phyloP scores from a whole-genome alignment of 2,329 filamentous ascomycete species.

The Aureobasidium sp. region DNA sequence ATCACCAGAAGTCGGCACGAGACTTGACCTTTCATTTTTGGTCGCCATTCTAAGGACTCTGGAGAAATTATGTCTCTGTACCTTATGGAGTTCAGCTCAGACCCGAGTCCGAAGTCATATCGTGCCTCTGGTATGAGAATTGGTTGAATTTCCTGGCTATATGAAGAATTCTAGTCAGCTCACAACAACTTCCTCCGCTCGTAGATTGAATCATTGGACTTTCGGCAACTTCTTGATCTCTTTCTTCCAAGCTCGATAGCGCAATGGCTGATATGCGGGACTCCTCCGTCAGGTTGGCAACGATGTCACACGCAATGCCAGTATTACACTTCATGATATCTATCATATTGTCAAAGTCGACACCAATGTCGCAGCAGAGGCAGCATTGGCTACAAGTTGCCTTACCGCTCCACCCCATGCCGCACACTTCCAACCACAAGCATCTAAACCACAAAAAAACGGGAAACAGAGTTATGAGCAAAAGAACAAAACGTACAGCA shows the following conservation, averaged over 20 bases:
- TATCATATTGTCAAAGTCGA: constrained; percentile 26
- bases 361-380: constrained; percentile 23
- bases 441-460: no score
- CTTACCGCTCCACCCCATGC: no score
- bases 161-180: background rate
- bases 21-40: background rate
- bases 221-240: background rate
- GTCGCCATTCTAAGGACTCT: background rate
- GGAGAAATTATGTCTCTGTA: background rate
- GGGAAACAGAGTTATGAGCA: no score
- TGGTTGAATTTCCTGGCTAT: background rate
- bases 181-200: background rate
- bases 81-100: background rate
- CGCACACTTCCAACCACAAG: no score
- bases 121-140: background rate
- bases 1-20: background rate
- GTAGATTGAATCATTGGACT: background rate
- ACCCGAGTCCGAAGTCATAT: background rate
- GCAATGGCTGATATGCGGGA: background rate
- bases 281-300: background rate
- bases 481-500: no score
- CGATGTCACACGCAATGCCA: constrained; percentile 2
- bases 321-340: constrained; percentile 17
- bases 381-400: constrained; percentile 6
- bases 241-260: background rate